Base-by-base conservation (phyloP, 768 basidiomycete species). In the Lactifluus hygrophoroides region DNA sequence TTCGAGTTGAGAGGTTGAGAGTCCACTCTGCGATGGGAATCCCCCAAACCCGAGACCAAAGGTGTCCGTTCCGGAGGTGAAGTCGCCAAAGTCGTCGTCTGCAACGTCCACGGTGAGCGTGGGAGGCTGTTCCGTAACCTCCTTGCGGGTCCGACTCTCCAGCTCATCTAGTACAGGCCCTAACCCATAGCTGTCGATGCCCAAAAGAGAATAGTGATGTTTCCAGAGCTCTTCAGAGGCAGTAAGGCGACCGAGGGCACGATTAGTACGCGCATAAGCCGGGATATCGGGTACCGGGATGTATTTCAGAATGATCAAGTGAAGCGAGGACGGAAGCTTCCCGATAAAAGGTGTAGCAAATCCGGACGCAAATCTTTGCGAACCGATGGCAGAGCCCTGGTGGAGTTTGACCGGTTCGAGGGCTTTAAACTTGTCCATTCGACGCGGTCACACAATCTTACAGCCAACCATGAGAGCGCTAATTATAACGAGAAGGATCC, bases 11-110 rank as follows among this genome's bases (percentile, higher is more conserved):
- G 66, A 64, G 4, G 70, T 59, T 21, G 66, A 63, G 47, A 38
- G 21, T 47, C 35, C 38, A 32, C 49, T 60, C n/a, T 54, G 53
- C 21, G 61, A 28, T 16, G 61, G n/a, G 10, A 37, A 35, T 4
- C 45, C 35, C 11, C 48, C 49, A 27, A 56, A 34, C 16, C 27
- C 38, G 27, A 50, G 52, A 48, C 60, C 43, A 44, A 64, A 49
- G 4, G 58, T 25, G 49, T 62, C 66, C 25, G 57, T 40, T 57
- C 51, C 42, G 35, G 67, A 79, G 77, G 86, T 80, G 68, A 93
- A 91, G 67, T 94, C 92, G 3, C 92, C 94, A 71, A 95, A 95
- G 25, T 92, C 91, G 65, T 94, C 90, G 60, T 91, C 87, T 42
- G 74, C 70, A 38, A 82, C 82, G 52, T 78, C 74, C 16, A 85